Base-by-base conservation (phyloP, 169 alveolate species). In the Plasmodium chabaudi region DNA sequence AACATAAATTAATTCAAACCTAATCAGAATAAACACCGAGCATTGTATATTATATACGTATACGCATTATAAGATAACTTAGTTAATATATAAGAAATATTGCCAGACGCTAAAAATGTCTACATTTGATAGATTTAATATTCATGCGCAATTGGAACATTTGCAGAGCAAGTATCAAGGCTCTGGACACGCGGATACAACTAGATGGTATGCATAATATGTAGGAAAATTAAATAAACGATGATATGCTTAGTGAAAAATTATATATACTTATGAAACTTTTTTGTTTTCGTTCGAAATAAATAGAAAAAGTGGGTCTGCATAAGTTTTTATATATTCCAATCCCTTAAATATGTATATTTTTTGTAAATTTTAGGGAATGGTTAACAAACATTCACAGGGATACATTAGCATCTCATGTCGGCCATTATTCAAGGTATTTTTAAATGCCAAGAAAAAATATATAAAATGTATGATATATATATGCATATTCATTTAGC, bases 91-190 rank as follows among this genome's bases (percentile, higher is more conserved):
- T 34, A 6, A 34, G 7, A 34, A 34, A 34, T 34, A 34, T 34
- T 34, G 0, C 42, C 44, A 42, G 25, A 72, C 47, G n/a, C 19
- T 19, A 17, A 47, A 39, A 88, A 95, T 95, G 97, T 95, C 97
- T 67, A 87, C 89, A 27, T 95, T 94, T 72, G 97, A 96, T 79
- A 72, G 97, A 47, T 96, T 95, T 73, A 95, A 94, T 61, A 96
- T 96, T 71, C 97, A 97, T 82, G 97, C 96, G 1, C 98, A 97
- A 92, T 93, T 97, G 70, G 99, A 97, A 96, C 99, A 96, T 47
- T 87, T 97, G 88, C 98, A 97, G 88, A 95, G 98, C 88, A 97
- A 97, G 93, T 97, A 97, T 93, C 97, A 95, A 71, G 99, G 99
- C 44, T 96, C 99, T n/a, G 99, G 99, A 9, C 95, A 97, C 82